These are phyloP conservation scores for Candida alai DNA, from an alignment of 805 yeast genomes.

Conservation along the genomic window DNA sequence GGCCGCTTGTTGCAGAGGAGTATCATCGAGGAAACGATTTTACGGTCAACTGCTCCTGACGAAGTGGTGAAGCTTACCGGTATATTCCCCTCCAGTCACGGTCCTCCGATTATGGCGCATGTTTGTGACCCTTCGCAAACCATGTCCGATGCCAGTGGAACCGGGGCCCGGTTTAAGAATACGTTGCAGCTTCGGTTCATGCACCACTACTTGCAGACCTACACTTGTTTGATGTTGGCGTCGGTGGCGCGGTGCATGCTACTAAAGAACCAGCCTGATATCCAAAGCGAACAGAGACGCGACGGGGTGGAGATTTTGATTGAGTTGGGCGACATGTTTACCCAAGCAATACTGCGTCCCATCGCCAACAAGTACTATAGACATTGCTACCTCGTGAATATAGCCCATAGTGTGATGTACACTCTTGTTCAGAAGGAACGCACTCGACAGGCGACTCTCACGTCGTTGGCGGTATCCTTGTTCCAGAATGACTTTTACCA, in stretches of 20 bases:
- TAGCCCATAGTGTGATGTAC: slow-evolving; percentile 34
- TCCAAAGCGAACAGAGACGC: slow-evolving; percentile 29
- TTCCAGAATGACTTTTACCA: slow-evolving; percentile 49
- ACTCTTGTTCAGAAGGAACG: slow-evolving; percentile 27
- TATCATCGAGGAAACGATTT: slow-evolving; percentile 53
- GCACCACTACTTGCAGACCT: slow-evolving; percentile 45
- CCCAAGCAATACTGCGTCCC: slow-evolving; percentile 19
- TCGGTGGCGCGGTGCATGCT: slow-evolving; percentile 44
- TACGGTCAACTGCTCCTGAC: slow-evolving; percentile 48
- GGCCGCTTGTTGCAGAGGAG: slow-evolving; percentile 47
- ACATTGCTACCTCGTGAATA: slow-evolving; percentile 27
- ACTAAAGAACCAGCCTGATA: slow-evolving; percentile 45
- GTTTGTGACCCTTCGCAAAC: slow-evolving; percentile 34
- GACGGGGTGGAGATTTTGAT: slow-evolving; percentile 40
- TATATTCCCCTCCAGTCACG: slow-evolving; percentile 22
- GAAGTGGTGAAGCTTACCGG: slow-evolving; percentile 43
- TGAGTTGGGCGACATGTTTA: slow-evolving; percentile 23
- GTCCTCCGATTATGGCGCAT: slow-evolving; percentile 41
- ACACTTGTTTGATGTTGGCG: slow-evolving; percentile 38
- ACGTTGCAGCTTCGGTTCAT: slow-evolving; percentile 53
- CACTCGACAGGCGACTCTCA: slow-evolving; percentile 25
- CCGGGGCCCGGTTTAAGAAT: slow-evolving; percentile 61
- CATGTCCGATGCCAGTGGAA: slow-evolving; percentile 20
- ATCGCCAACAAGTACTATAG: slow-evolving; percentile 18
- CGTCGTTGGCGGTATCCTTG: slow-evolving; percentile 44